A percentile compares a stretch with the other conserved stretches of the same genome.
Evolutionary conservation across 768 basidiomycete genomes (phyloP).

Genomic region (Pleurotus platypus): DNA sequence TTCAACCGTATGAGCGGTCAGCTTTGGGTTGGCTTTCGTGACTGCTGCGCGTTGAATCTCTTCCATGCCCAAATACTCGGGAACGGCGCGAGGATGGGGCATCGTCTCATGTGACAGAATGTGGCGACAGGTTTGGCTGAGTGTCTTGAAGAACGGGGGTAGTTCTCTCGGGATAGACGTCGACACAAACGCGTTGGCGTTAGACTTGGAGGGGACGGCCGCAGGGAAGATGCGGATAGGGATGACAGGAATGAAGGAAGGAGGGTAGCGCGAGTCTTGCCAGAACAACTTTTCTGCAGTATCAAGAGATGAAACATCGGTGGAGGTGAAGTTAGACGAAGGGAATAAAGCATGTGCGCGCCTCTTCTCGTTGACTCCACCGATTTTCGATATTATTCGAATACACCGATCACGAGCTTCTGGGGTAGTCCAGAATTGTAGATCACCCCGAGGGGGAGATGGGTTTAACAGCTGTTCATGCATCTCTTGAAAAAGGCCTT

Average conservation of each 20-base stretch:
- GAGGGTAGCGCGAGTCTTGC: slow-evolving; percentile 56
- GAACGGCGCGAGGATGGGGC: slow-evolving; percentile 28
- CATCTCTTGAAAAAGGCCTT: slow-evolving; percentile 60
- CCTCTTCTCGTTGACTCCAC: slow-evolving; percentile 62
- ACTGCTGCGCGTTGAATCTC: slow-evolving; percentile 48
- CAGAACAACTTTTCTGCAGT: slow-evolving; percentile 51
- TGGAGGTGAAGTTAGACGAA: slow-evolving; percentile 1
- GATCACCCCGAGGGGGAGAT: slow-evolving; percentile 11
- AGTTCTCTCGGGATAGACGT: neutral
- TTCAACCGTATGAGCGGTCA: slow-evolving; percentile 76
- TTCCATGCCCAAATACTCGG: slow-evolving; percentile 10
- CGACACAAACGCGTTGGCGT: neutral
- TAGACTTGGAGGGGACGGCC: slow-evolving; percentile 11
- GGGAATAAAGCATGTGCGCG: slow-evolving; percentile 62
- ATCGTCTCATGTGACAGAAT: slow-evolving; percentile 49
- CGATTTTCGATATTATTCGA: slow-evolving; percentile 79
- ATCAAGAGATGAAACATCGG: slow-evolving; percentile 11
- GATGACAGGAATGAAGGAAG: slow-evolving; percentile 50
- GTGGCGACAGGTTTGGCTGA: slow-evolving; percentile 49
- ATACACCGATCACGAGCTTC: slow-evolving; percentile 74
- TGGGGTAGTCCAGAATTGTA: slow-evolving; percentile 77
- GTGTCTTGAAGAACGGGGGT: slow-evolving; percentile 40
- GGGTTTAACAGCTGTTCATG: slow-evolving; percentile 35
- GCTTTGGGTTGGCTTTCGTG: slow-evolving; percentile 49
- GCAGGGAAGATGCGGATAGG: slow-evolving; percentile 52